phyloP scores from a whole-genome alignment of 257 asterid genomes.

The Solanum tarapatanum region DNA sequence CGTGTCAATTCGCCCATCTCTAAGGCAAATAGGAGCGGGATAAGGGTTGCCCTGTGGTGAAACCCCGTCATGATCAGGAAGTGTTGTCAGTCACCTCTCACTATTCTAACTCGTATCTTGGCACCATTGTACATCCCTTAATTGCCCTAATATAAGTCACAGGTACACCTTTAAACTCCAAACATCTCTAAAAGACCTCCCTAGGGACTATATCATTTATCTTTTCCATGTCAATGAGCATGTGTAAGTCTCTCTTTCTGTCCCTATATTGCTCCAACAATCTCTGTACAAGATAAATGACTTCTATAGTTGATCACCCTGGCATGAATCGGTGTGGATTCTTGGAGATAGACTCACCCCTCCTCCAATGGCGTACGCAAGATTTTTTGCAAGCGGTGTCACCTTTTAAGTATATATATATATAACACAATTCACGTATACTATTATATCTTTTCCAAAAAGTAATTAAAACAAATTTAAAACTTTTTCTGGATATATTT shows the following conservation, averaged over 20 bases:
- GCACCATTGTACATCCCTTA: neutral
- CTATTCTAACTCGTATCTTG: neutral
- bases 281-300: neutral
- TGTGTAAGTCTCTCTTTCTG: neutral
- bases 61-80: neutral
- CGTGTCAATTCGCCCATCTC: neutral
- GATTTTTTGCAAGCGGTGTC: neutral
- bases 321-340: neutral
- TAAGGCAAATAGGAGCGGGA: neutral
- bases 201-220: neutral
- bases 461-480: neutral
- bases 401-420: neutral
- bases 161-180: neutral
- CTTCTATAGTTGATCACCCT: neutral
- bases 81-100: neutral
- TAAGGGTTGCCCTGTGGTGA: neutral
- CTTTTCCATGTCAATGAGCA: neutral
- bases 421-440: no score
- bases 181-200: neutral
- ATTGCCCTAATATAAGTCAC: neutral
- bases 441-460: neutral
- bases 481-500: neutral
- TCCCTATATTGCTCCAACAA: neutral
- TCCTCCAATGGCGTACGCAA: neutral
- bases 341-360: neutral